Evolutionary conservation across 164 flowering plant genomes (phyloP).

Genomic region (Chimonanthus salicifolius): DNA sequence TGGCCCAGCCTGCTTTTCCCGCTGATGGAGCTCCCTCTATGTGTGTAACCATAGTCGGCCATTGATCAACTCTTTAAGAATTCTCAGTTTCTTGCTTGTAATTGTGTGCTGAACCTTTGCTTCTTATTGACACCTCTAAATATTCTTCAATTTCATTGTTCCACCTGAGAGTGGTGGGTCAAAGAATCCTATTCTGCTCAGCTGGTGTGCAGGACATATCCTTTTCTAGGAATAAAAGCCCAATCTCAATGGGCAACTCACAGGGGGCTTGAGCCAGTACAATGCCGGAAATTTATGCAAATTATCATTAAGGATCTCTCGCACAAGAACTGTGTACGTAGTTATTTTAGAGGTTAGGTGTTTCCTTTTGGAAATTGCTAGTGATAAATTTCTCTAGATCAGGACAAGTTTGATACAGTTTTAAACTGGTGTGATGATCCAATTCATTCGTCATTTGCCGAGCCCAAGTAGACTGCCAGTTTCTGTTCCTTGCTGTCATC

Average conservation of each 20-base stretch:
- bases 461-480: not conserved
- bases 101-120: not conserved
- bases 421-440: not conserved
- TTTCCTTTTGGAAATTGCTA: no score
- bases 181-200: constrained; percentile 3
- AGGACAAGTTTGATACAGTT: not conserved
- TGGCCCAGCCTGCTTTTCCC: constrained; percentile 6
- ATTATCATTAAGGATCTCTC: no score
- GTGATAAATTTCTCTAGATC: no score
- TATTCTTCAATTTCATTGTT: not conserved
- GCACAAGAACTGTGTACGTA: no score
- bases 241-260: not conserved
- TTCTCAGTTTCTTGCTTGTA: not conserved
- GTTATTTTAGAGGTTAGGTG: no score
- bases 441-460: not conserved
- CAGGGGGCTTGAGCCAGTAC: not conserved
- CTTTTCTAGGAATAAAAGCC: not conserved
- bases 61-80: constrained; percentile 2
- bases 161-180: not conserved
- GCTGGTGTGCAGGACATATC: not conserved
- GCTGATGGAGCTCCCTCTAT: constrained; percentile 8
- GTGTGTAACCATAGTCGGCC: constrained; percentile 12
- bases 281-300: not conserved
- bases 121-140: constrained; percentile 7
- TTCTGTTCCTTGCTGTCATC: not conserved